phyloP scores from a whole-genome alignment of 1,284 basidiomycete genomes.

The Phlebopus sp. region DNA sequence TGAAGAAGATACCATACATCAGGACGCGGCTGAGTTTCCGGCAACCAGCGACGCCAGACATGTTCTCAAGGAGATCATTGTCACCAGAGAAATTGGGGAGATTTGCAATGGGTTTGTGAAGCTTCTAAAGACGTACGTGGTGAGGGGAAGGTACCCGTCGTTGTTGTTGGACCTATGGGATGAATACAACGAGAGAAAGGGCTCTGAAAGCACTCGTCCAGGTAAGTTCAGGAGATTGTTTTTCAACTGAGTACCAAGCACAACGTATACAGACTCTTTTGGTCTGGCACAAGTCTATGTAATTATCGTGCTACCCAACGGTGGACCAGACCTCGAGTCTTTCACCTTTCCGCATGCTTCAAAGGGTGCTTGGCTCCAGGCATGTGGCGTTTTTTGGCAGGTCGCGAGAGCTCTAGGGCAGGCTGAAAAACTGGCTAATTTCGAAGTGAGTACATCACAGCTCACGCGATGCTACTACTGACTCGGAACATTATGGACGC shows the following conservation, averaged over 20 bases:
- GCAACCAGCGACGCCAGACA: constrained; percentile 70
- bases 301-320: constrained; percentile 86
- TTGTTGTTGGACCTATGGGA: constrained; percentile 85
- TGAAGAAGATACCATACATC: constrained; percentile 34
- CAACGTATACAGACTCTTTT: constrained; percentile 60
- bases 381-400: constrained; percentile 89
- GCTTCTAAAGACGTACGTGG: constrained; percentile 80
- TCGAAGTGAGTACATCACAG: constrained; percentile 66
- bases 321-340: constrained; percentile 85
- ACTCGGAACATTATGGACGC: constrained; percentile 8
- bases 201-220: constrained; percentile 84
- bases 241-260: constrained; percentile 8
- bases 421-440: constrained; percentile 76
- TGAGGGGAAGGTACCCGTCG: constrained; percentile 81
- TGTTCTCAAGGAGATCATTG: constrained; percentile 83
- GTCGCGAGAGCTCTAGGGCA: constrained; percentile 71
- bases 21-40: constrained; percentile 49
- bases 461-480: not conserved
- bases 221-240: constrained; percentile 43
- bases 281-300: constrained; percentile 76
- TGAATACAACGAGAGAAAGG: constrained; percentile 65
- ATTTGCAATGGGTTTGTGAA: constrained; percentile 75
- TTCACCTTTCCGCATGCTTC: constrained; percentile 56
- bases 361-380: constrained; percentile 78
- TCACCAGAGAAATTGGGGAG: constrained; percentile 76